Percentiles rank a stretch among this genome's conserved stretches.
Evolutionary conservation across 495 filamentous ascomycete species (phyloP).

Genomic region (Penicillium cinerascens): DNA sequence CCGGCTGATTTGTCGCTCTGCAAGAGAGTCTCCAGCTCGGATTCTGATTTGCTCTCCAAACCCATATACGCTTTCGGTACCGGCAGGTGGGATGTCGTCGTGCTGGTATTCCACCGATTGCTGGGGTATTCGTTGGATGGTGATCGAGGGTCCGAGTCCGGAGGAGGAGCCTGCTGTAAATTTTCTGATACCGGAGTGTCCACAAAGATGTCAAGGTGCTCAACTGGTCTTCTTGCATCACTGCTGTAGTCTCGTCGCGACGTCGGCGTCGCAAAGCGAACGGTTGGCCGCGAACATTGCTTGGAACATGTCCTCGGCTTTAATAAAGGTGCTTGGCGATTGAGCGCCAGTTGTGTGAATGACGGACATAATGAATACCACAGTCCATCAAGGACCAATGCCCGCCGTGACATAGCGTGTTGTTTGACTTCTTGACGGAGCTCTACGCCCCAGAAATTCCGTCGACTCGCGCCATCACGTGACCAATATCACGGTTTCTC

Average conservation of each 20-base stretch:
- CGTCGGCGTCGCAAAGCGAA: slow-evolving; percentile 1
- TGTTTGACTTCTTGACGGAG: slow-evolving; percentile 3
- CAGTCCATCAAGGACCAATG: slow-evolving; percentile 56
- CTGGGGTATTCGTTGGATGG: background rate
- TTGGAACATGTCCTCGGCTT: slow-evolving; percentile 10
- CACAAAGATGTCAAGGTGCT: background rate
- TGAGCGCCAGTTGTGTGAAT: slow-evolving; percentile 28
- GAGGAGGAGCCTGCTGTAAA: background rate
- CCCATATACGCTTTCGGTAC: background rate
- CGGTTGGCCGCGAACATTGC: slow-evolving; percentile 1
- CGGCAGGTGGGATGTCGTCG: background rate
- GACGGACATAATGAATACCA: slow-evolving; percentile 67
- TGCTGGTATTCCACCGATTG: background rate
- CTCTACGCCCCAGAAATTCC: background rate
- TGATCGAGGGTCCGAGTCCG: background rate
- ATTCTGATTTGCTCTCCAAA: slow-evolving; percentile 10
- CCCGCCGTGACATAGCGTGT: slow-evolving; percentile 43
- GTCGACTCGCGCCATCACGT: background rate
- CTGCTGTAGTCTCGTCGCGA: slow-evolving; percentile 27
- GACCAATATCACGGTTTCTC: slow-evolving; percentile 2
- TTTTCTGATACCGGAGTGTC: background rate
- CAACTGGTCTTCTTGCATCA: background rate
- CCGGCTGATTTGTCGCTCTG: slow-evolving; percentile 17
- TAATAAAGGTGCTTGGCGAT: slow-evolving; percentile 8
- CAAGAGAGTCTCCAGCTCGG: slow-evolving; percentile 26